Evolutionary conservation across 2,329 filamentous ascomycete species (phyloP).

Genomic region (Alternaria dauci): DNA sequence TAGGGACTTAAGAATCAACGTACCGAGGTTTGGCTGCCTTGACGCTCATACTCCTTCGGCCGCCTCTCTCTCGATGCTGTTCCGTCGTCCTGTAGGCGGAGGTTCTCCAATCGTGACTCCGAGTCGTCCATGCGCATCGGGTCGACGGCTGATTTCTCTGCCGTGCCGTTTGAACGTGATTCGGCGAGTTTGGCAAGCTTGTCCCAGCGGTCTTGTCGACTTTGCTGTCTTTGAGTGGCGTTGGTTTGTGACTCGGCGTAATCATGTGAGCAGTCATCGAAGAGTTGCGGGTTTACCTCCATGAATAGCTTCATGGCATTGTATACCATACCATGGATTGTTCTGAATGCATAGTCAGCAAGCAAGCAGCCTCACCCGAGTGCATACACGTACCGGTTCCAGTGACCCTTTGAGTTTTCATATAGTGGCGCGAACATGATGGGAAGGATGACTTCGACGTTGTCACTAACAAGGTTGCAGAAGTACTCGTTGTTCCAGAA

Average conservation of each 20-base stretch:
- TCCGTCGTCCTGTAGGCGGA: conserved; percentile 84
- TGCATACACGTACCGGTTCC: conserved; percentile 79
- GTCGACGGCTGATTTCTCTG: conserved; percentile 49
- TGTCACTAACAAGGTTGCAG: conserved; percentile 98
- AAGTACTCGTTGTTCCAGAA: conserved; percentile 99
- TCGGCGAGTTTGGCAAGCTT: conserved; percentile 82
- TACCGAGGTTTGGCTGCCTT: conserved; percentile 53
- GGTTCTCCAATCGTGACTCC: conserved; percentile 85
- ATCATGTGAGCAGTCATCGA: conserved; percentile 97
- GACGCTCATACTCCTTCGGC: conserved; percentile 53
- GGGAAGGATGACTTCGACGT: conserved; percentile 95
- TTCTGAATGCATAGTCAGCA: conserved; percentile 63
- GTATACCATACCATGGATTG: conserved; percentile 99
- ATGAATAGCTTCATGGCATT: conserved; percentile 99
- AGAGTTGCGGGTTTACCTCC: conserved; percentile 98
- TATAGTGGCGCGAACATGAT: conserved; percentile 99
- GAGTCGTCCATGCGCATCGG: conserved; percentile 72
- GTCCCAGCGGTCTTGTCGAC: conserved; percentile 89
- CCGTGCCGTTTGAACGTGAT: conserved; percentile 65
- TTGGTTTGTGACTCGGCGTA: conserved; percentile 97
- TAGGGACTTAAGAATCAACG: conserved; percentile 55
- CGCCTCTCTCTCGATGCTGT: conserved; percentile 48
- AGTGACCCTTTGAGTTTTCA: conserved; percentile 98
- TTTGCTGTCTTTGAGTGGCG: conserved; percentile 81
- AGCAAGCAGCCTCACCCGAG: conserved; percentile 1